Conservation (phyloP, 768 basidiomycete genomes). For the Lanmaoa pseudosensibilis region DNA sequence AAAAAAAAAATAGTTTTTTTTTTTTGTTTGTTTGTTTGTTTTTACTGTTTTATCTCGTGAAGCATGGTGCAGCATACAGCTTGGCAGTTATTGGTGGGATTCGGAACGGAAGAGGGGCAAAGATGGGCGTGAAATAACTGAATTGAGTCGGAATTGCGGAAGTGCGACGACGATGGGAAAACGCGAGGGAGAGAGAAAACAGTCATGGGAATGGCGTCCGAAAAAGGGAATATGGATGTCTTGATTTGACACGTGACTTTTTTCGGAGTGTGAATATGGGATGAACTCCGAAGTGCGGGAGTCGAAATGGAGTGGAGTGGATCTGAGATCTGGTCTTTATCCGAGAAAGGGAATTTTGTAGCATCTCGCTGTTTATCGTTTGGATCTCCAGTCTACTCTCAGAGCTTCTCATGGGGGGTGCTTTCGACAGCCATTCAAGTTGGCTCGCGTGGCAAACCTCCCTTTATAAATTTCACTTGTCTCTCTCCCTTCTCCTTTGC, state of each 20-base stretch:
- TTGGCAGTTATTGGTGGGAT: not conserved
- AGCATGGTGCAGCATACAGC: not conserved
- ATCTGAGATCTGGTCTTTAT: constrained; percentile 25
- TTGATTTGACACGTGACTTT: constrained; percentile 17
- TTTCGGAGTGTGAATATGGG: not conserved
- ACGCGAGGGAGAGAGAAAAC: not conserved
- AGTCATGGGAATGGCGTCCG: constrained; percentile 13
- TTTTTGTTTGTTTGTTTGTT: not conserved
- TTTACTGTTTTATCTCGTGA: not conserved
- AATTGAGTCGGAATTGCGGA: constrained; percentile 9
- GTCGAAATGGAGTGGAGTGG: not conserved
- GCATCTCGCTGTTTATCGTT: constrained; percentile 23
- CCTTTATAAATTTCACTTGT: constrained; percentile 20
- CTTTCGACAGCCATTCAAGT: constrained; percentile 4
- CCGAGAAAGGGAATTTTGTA: constrained; percentile 9
- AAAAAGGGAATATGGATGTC: constrained; percentile 20
- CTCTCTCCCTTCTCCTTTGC: constrained; percentile 3
- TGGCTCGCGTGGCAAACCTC: constrained; percentile 31
- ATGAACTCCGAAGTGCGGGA: not conserved
- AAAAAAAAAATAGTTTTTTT: no score
- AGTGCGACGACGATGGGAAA: constrained; percentile 21
- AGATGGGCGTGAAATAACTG: not conserved
- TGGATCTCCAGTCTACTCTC: constrained; percentile 21
- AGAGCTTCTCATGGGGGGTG: constrained; percentile 26
- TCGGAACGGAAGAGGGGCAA: no score